Evolutionary conservation across 306 rosid genomes (phyloP), one percentile per base, ranked within the genome.

Genomic region (Trifolium fragiferum): DNA sequence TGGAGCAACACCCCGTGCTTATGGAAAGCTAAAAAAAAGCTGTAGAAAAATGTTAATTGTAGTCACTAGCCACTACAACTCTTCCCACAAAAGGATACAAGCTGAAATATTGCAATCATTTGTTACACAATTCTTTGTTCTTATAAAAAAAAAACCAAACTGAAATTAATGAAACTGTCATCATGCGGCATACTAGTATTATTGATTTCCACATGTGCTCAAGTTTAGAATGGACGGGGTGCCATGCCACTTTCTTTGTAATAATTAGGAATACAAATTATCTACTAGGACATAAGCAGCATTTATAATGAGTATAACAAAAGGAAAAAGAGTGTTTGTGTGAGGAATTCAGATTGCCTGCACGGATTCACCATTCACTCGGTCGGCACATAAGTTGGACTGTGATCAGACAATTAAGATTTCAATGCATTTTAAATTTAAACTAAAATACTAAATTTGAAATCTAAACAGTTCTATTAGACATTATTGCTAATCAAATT

Each of bases 1-100:
- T 25, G 66, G 37, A 50, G 47, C 27, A 33, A 40, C 46, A 68
- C 46, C 74, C 76, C 78, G 86, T 82, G 86, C 84, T 54, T 64
- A 83, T 54, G 66, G 19, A 80, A 80, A 70, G 84, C 80, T 53
- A 8, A 55, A 69, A 64, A 76, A 43, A 58, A 54, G 67, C 76
- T 49, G 57, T 10, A 46, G 21, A 63, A 57, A 68, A 64, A 78
- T 59, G 62, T 58, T 75, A 19, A 69, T 27, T 70, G 40, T 35
- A 53, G 41, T 68, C 66, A 80, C 21, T 59, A 64, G 76, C 73
- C 68, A 78, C 54, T 25, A 46, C 67, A 55, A 37, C 70, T 44
- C 10, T 38, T 77, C 71, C 23, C 66, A 35, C 66, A 37, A 60
- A 68, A 49, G 72, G 50, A 38, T 74, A 60, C 73, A 75, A 64